Evolutionary conservation across 192 early-diverging fungal genomes (phyloP), one percentile per base, ranked within the genome.

Genomic region (Geranomyces variabilis): DNA sequence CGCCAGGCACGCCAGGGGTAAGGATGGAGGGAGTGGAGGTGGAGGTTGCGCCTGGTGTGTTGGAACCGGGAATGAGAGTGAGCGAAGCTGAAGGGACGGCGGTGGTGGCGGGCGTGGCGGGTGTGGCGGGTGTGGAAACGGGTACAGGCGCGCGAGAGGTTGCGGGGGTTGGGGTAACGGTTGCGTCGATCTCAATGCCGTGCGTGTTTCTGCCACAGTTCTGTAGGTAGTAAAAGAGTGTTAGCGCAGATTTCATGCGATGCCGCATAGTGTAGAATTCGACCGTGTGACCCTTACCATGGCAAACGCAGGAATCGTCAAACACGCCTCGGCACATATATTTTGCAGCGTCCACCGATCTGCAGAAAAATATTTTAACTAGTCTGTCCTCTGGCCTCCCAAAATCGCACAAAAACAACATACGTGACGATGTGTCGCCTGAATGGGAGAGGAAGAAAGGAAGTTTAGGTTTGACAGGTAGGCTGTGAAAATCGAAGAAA

Each of bases 281-380:
- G 61, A 13, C 28, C 34, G 43, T 71, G 19, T n/a, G n/a, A n/a
- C 46, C 7, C 28, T 58, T 36, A 56, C 75, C 30, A 36, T 41
- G 24, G 70, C 70, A 43, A 70, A 77, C 31, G 71, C 26, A 8
- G 76, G 71, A 43, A 69, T 65, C 17, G 30, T 46, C 41, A 74
- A 34, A 48, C 76, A 77, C 24, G 34, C 60, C 17, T 15, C 21
- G 14, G 56, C 26, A 56, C 76, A 77, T 22, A 70, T 44, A 69
- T 77, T 77, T 47, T 77, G 76, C 17, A 69, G 33, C 21, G 58
- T 68, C 76, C 76, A 77, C 41, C 63, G 63, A 0, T 66, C 36
- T 41, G 10, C 36, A 41, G 36, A 10, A 10, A 7, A 10, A 10
- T 41, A 41, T 7, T 7, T 41, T 10, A 41, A 10, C 10, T 10